Base-by-base conservation (phyloP, 192 early-diverging fungal species). In the Thoreauomyces humboldtii region DNA sequence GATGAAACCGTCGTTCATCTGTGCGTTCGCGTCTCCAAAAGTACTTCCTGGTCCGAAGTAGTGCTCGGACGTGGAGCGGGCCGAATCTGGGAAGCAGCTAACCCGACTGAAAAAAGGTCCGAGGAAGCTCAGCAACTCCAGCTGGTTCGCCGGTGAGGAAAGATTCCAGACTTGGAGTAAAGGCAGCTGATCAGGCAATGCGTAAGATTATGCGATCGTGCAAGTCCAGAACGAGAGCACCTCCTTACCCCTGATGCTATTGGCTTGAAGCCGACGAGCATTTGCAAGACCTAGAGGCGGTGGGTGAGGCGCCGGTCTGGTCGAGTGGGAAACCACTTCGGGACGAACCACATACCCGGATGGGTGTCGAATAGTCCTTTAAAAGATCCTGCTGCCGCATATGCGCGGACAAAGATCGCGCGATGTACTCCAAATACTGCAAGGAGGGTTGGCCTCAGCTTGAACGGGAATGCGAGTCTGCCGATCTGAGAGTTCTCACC, bases 91-190 rank as follows among this genome's bases (percentile, higher is more conserved):
- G 61, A 83, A 79, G 36, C 53, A 65, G 32, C 43, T 56, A 14
- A 74, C 36, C 24, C 72, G 61, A 29, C 65, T 71, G 56, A 91
- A 85, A 44, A 91, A 91, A 9, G 87, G 89, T 2, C 92, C 92
- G 0, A 94, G 73, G 31, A 92, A 67, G n/a, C 88, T 84, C 11
- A 80, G 45, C 2, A 82, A 54, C 59, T 91, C 89, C 15, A 91
- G 65, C 50, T 46, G 77, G 25, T 70, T 71, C 0, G 88, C 84
- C 6, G 70, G 74, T 0, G 81, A 73, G 4, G 73, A 45, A 9
- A 87, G 87, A 59, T 86, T 78, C 73, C 84, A 91, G 35, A 74
- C 77, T 5, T 9, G 28, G 21, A 66, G 33, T 29, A 32, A 46
- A 15, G 21, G 67, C 54, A 31, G 79, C 43, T 43, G 31, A 55